Evolutionary conservation across 192 early-diverging fungal genomes (phyloP), one percentile per base, ranked within the genome.

Genomic region (Haplosporangium gracile): DNA sequence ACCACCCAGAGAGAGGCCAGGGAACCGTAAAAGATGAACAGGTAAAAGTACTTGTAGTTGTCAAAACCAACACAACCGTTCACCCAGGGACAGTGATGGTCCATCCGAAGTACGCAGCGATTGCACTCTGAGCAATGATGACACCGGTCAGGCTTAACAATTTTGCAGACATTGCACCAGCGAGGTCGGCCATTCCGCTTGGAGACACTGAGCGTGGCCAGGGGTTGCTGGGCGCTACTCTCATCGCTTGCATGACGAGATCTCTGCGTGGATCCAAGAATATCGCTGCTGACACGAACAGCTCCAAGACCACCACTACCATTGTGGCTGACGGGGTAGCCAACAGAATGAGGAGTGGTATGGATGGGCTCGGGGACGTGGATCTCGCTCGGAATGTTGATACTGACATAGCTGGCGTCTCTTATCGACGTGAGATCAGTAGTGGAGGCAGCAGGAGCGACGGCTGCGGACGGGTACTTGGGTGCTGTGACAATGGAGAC

Each of bases 41-140:
- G 76, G 60, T 89, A 90, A 76, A 92, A 92, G 45, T 74, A 82
- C 36, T 92, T 92, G 74, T 92, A 89, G 79, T 86, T 92, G 49
- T 80, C 77, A 71, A 81, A 84, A 24, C 91, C 91, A 38, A 92
- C 86, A 49, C 90, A 92, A 4, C 91, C 90, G 74, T 92, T 92
- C 8, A 92, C 88, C 91, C 91, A 90, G 70, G 70, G 60, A 63
- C 76, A 79, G 40, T 85, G 83, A 39, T 92, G 91, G 76, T 92
- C 91, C 91, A 92, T 92, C 74, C 88, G 83, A n/a, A 92, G 75
- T 7, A 92, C 90, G 70, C 91, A 92, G 11, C 63, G 49, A 40
- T 88, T 86, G 80, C 91, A 92, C 47, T 89, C 89, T 39, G 88
- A 83, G 70, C 91, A 92, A 77, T 92, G 91, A 72, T 92, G 91